Evolutionary conservation across 441 rosid species (phyloP).

Genomic region (Viola pubescens): DNA sequence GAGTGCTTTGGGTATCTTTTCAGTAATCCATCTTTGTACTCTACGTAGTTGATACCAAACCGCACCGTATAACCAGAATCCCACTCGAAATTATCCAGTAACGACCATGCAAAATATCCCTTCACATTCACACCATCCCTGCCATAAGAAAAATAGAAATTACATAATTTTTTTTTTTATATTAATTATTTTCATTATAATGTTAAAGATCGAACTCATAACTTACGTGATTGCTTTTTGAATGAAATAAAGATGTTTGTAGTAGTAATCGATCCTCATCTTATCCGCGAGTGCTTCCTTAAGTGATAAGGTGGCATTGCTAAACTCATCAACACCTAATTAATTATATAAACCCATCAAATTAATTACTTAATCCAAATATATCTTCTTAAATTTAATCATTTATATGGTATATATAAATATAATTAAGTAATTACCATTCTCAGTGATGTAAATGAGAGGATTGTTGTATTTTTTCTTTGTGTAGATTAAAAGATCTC

Average conservation of each 20-base stretch:
- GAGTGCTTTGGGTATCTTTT: conserved; percentile 46
- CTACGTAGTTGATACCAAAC: conserved; percentile 51
- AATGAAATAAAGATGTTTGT: conserved; percentile 25
- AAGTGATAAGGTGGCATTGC: conserved; percentile 18
- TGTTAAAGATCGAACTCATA: too few species aligned
- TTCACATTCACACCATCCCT: conserved; percentile 44
- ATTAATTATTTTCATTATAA: neutral
- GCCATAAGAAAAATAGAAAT: neutral
- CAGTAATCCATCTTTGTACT: conserved; percentile 30
- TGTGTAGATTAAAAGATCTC: conserved; percentile 31
- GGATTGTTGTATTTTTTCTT: conserved; percentile 38
- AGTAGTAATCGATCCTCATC: conserved; percentile 23
- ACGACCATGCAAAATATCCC: conserved; percentile 52
- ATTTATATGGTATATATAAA: too few species aligned
- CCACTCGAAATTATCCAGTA: conserved; percentile 52
- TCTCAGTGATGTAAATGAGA: conserved; percentile 49
- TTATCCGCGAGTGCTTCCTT: conserved; percentile 23
- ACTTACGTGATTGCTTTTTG: conserved; percentile 26
- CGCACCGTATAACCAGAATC: conserved; percentile 36
- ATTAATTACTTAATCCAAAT: neutral
- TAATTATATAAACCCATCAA: neutral
- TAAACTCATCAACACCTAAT: conserved; percentile 30
- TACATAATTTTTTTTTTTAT: neutral
- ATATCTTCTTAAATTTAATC: too few species aligned
- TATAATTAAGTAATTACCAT: conserved; percentile 30